phyloP scores from a whole-genome alignment of 2,329 filamentous ascomycete species.

The Trichoderma semiorbis region DNA sequence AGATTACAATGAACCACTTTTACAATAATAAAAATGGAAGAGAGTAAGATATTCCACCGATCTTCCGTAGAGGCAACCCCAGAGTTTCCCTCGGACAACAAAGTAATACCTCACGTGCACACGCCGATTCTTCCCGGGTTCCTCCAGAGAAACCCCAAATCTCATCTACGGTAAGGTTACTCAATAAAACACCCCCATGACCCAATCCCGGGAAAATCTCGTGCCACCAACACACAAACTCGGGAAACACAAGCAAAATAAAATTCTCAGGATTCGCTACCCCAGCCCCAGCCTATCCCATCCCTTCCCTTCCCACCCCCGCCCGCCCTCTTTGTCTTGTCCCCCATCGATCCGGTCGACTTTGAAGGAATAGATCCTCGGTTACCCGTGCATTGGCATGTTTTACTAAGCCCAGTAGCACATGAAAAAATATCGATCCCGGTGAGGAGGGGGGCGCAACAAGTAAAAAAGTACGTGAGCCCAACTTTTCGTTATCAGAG shows the following conservation, averaged over 20 bases:
- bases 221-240: background rate
- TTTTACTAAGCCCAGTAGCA: background rate
- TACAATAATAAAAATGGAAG: background rate
- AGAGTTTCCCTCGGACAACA: background rate
- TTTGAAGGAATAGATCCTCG: background rate
- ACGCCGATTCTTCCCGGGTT: background rate
- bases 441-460: background rate
- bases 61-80: background rate
- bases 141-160: background rate
- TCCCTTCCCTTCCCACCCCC: background rate
- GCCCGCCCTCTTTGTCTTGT: background rate
- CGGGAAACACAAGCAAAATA: background rate
- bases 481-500: conserved; percentile 14
- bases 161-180: background rate
- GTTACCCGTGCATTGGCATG: background rate
- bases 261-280: background rate
- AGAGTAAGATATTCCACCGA: background rate
- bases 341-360: background rate
- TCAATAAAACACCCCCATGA: background rate
- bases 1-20: background rate
- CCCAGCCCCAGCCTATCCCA: background rate
- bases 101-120: conserved; percentile 10
- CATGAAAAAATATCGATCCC: background rate
- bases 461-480: background rate
- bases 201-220: conserved; percentile 6